Base-by-base conservation (phyloP, 495 filamentous ascomycete species). In the Xylaria nigripes region DNA sequence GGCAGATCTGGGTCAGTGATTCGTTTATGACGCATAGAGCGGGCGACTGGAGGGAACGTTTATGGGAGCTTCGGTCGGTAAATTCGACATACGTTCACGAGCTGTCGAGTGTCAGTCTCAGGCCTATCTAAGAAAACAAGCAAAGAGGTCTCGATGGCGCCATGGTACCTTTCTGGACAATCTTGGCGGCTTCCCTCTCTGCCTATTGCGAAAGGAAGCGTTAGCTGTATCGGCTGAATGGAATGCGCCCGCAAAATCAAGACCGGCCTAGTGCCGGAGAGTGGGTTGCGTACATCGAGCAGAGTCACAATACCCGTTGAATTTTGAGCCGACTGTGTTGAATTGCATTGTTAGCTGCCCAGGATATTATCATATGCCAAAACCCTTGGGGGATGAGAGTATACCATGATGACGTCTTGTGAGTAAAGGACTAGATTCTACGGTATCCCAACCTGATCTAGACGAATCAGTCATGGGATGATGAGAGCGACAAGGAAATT, bases 161-260 rank as follows among this genome's bases (percentile, higher is more conserved):
- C 22, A 40, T n/a, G 18, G 23, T 64, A 93, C 90, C 84, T 85
- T 91, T 87, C 70, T 96, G 91, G 29, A 98, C 93, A 69, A 97
- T 98, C 79, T 96, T 96, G 74, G 96, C 90, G 60, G 93, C 93
- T 74, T 98, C 93, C 76, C 89, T 86, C 81, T 98, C 93, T 50
- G 94, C 90, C 93, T 97, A 66, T 25, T 48, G 19, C 43, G 36
- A 38, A 55, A 41, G 38, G 42, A 30, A 23, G 36, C 38, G 56
- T 66, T 24, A 66, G 61, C 48, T 56, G 21, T 32, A 13, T 38
- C 16, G 23, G 30, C 19, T 46, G 21, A 3, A 32, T 18, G 23
- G 12, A 32, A 15, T 18, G 32, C 7, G 21, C 36, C 36, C 36
- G 36, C 2, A 40, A 9, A 18, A n/a, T 36, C 36, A n/a, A 8